Evolutionary conservation across 768 basidiomycete species (phyloP).

Genomic region (Suillus subluteus): DNA sequence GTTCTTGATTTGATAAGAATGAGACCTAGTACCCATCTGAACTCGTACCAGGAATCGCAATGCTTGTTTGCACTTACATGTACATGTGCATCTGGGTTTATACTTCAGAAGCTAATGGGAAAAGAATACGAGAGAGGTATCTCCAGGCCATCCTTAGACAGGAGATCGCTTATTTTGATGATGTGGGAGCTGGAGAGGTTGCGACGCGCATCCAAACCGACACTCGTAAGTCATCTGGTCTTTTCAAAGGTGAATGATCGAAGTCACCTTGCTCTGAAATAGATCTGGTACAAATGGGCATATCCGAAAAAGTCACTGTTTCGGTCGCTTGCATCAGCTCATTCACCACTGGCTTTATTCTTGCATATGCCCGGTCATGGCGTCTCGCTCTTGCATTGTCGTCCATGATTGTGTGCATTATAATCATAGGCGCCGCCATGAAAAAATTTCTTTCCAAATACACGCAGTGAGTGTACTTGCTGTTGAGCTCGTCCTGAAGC

Average conservation of each 20-base stretch:
- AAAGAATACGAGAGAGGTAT: conserved; percentile 54
- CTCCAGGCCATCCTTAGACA: conserved; percentile 52
- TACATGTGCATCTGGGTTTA: conserved; percentile 42
- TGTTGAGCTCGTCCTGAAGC: background rate
- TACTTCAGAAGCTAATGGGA: conserved; percentile 49
- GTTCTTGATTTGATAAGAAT: conserved; percentile 23
- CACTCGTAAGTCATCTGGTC: conserved; percentile 15
- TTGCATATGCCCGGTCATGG: conserved; percentile 44
- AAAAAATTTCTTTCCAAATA: conserved; percentile 37
- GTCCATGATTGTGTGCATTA: conserved; percentile 54
- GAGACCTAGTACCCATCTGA: background rate
- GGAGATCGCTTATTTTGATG: conserved; percentile 49
- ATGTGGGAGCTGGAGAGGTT: conserved; percentile 60
- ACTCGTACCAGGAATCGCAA: conserved; percentile 43
- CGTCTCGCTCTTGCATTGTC: conserved; percentile 53
- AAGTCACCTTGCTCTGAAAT: background rate
- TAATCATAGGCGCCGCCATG: conserved; percentile 45
- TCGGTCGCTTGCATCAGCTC: conserved; percentile 41
- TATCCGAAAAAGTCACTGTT: conserved; percentile 54
- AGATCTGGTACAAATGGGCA: conserved; percentile 56
- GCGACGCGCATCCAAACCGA: conserved; percentile 49
- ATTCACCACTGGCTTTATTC: conserved; percentile 53
- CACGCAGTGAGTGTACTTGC: conserved; percentile 22
- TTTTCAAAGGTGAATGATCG: background rate
- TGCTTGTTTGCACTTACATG: conserved; percentile 45